A percentile compares a stretch with the other conserved stretches of the same genome.
Evolutionary conservation across 1,284 basidiomycete genomes (phyloP).

Genomic region (Acaromyces ingoldii): DNA sequence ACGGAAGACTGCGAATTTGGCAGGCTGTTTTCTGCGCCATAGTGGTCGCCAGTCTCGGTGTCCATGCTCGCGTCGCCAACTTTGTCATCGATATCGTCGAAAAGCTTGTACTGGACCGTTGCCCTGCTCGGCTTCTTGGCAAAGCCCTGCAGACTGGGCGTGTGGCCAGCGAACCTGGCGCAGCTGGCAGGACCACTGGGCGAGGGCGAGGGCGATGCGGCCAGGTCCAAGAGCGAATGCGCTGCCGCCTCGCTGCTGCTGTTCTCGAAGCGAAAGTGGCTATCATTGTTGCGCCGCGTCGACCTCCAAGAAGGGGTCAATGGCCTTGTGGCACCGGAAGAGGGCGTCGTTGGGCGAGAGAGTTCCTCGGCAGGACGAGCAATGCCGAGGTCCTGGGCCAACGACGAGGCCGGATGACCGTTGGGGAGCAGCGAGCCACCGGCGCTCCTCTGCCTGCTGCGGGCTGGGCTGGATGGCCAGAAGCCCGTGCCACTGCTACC

Average conservation of each 20-base stretch:
- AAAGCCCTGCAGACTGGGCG: background rate
- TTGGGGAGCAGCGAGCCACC: conserved; percentile 23
- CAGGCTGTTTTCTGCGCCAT: no score
- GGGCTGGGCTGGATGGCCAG: no score
- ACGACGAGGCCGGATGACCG: conserved; percentile 34
- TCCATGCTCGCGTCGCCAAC: no score
- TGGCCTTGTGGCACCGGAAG: background rate
- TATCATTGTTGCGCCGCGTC: background rate
- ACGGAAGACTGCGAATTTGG: no score
- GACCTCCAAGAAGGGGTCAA: background rate
- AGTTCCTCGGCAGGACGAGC: background rate
- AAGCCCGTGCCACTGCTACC: no score
- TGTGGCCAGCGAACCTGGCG: background rate
- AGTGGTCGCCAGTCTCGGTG: no score
- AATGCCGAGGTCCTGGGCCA: conserved; percentile 32
- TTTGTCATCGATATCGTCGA: background rate
- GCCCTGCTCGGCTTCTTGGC: background rate
- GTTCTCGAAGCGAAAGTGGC: background rate
- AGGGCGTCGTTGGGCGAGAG: background rate
- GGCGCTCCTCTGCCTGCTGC: background rate
- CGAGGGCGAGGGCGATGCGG: background rate
- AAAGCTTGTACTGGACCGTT: background rate
- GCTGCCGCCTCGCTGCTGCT: conserved; percentile 1
- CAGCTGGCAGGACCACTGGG: background rate
- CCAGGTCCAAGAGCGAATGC: conserved; percentile 1